A percentile compares a stretch with the other conserved stretches of the same genome.
These are phyloP conservation scores for Tothia fuscella DNA, from an alignment of 2,329 filamentous ascomycete species.

Conservation along the genomic window DNA sequence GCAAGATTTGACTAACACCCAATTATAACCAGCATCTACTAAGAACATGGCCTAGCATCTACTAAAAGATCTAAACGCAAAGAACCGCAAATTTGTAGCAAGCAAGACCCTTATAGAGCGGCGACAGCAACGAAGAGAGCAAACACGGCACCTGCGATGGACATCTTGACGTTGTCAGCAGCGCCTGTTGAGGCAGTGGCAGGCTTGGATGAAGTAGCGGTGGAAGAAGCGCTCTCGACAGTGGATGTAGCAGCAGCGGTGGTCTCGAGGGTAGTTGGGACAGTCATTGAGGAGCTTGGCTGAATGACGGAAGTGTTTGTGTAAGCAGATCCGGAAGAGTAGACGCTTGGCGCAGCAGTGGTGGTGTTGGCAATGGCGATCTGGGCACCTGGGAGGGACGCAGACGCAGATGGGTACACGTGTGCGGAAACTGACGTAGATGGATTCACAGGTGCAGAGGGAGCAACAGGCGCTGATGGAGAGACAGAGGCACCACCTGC, in stretches of 20 bases:
- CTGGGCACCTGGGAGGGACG: too few relatives aligned
- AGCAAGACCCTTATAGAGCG: too few relatives aligned
- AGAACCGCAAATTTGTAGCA: too few relatives aligned
- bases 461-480: neutral
- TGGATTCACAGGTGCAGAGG: neutral
- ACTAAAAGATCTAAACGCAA: too few relatives aligned
- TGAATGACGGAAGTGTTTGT: neutral
- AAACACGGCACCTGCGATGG: slow-evolving; percentile 4
- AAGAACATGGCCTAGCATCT: too few relatives aligned
- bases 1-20: too few relatives aligned
- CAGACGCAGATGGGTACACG: too few relatives aligned
- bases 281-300: slow-evolving; percentile 1
- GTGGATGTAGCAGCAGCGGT: neutral
- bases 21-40: too few relatives aligned
- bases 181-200: neutral
- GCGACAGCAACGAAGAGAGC: slow-evolving; percentile 6
- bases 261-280: neutral
- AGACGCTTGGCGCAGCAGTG: too few relatives aligned
- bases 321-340: too few relatives aligned
- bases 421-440: too few relatives aligned
- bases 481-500: neutral
- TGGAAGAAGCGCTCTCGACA: neutral
- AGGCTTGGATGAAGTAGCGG: neutral
- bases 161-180: neutral
- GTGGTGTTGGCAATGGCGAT: too few relatives aligned